Evolutionary conservation across 2,329 filamentous ascomycete species (phyloP).

Genomic region (Dactylellina parvicollis): DNA sequence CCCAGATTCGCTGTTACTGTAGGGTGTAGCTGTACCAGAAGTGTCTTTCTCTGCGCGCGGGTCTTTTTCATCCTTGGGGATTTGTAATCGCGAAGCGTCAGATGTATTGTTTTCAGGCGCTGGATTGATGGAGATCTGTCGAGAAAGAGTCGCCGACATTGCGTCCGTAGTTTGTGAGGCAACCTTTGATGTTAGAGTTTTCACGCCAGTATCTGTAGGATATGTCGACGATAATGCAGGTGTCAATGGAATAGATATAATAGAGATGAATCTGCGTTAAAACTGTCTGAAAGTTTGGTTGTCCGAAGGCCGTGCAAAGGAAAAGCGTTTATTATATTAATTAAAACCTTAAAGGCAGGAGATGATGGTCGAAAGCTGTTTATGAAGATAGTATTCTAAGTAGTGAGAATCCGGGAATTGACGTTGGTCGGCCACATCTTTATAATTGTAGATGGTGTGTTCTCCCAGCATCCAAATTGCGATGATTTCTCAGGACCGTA

Average conservation of each 20-base stretch:
- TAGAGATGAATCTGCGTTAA: no score
- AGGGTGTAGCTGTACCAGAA: slow-evolving; percentile 38
- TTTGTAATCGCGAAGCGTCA: slow-evolving; percentile 21
- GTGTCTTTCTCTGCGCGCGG: slow-evolving; percentile 34
- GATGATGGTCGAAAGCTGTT: neutral
- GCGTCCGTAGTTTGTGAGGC: neutral
- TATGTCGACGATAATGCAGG: no score
- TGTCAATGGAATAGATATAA: no score
- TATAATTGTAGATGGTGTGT: slow-evolving; percentile 14
- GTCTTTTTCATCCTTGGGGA: slow-evolving; percentile 25
- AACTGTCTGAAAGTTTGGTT: no score
- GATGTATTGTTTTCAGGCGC: slow-evolving; percentile 14
- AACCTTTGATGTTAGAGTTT: neutral
- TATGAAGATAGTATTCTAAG: neutral
- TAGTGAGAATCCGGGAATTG: slow-evolving; percentile 3
- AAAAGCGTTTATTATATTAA: neutral
- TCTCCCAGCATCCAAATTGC: neutral
- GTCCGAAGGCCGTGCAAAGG: no score
- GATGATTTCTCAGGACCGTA: slow-evolving; percentile 14
- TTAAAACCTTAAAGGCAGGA: neutral
- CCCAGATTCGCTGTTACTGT: slow-evolving; percentile 45
- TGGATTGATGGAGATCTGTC: slow-evolving; percentile 50
- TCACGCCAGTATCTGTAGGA: no score
- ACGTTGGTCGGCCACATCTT: slow-evolving; percentile 19
- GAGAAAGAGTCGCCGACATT: slow-evolving; percentile 43